Evolutionary conservation across 805 yeast genomes (phyloP).

Genomic region (Candida nitratophila): DNA sequence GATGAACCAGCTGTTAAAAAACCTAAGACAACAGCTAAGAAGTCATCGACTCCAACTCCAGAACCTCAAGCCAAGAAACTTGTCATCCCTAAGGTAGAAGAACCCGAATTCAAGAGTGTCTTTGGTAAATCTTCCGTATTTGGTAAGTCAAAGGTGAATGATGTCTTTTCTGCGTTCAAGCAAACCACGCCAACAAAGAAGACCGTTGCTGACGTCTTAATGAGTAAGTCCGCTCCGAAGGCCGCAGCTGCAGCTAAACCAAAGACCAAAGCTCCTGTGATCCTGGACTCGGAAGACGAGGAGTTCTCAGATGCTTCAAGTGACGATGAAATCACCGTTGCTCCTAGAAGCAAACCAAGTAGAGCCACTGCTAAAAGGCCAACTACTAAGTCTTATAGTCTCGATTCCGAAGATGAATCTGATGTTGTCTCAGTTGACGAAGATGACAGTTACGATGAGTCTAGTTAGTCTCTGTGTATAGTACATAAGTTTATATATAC

Average conservation of each 20-base stretch:
- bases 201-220: not conserved
- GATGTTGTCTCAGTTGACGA: conserved; percentile 9
- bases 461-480: conserved; percentile 5
- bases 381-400: conserved; percentile 8
- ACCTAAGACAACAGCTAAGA: conserved; percentile 12
- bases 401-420: conserved; percentile 14
- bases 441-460: conserved; percentile 16
- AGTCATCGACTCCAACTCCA: not conserved
- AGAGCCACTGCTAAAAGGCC: conserved; percentile 3
- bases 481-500: too few relatives aligned
- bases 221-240: conserved; percentile 5
- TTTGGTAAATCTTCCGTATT: conserved; percentile 21
- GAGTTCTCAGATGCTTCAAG: not conserved
- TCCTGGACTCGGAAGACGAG: conserved; percentile 9
- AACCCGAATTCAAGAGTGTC: conserved; percentile 23
- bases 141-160: conserved; percentile 11
- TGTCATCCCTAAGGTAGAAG: not conserved
- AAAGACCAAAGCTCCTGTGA: not conserved
- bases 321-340: conserved; percentile 4
- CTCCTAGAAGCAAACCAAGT: conserved; percentile 1
- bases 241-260: conserved; percentile 5
- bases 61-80: too few relatives aligned
- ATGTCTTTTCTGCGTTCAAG: conserved; percentile 14
- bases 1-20: conserved; percentile 13
- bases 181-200: conserved; percentile 4